Evolutionary conservation across 805 yeast species (phyloP).

Genomic region (Cyberlindnera amylophila): DNA sequence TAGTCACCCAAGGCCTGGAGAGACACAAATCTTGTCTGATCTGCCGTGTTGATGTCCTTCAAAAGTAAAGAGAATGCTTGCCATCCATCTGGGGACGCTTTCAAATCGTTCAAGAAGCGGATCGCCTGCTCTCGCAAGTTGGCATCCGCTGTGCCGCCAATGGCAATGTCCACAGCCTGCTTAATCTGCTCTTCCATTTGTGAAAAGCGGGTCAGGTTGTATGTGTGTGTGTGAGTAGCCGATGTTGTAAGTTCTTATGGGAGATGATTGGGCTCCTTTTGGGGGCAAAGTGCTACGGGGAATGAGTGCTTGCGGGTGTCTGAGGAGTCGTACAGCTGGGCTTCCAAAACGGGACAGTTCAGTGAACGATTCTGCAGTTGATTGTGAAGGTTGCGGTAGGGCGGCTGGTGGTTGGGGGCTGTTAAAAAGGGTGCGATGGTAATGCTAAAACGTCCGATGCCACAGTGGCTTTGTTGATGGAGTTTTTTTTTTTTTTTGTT

Average conservation of each 20-base stretch:
- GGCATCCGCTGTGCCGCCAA: slow-evolving; percentile 26
- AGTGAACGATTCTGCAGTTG: too few relatives aligned
- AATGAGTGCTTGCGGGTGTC: not conserved
- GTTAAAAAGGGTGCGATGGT: not conserved
- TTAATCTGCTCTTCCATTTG: slow-evolving; percentile 25
- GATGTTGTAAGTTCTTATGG: not conserved
- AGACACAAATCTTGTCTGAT: slow-evolving; percentile 28
- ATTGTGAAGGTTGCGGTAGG: not conserved
- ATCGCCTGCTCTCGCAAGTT: slow-evolving; percentile 35
- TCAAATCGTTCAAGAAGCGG: slow-evolving; percentile 39
- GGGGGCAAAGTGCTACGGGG: slow-evolving; percentile 2
- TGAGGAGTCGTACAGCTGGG: not conserved
- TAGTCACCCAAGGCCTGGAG: slow-evolving; percentile 27
- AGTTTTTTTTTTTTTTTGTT: slow-evolving; percentile 10
- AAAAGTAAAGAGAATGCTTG: slow-evolving; percentile 40
- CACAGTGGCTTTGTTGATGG: not conserved
- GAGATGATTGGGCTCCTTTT: too few relatives aligned
- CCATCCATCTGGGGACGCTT: slow-evolving; percentile 44
- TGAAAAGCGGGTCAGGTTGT: too few relatives aligned
- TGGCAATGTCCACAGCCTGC: slow-evolving; percentile 31
- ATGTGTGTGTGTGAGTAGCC: not conserved
- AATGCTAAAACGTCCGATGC: not conserved
- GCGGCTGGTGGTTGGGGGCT: not conserved
- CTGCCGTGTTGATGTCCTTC: slow-evolving; percentile 27
- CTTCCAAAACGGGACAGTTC: not conserved